Evolutionary conservation across 2,329 filamentous ascomycete species (phyloP), one percentile per base, ranked within the genome.

Genomic region (Balansia obtecta): DNA sequence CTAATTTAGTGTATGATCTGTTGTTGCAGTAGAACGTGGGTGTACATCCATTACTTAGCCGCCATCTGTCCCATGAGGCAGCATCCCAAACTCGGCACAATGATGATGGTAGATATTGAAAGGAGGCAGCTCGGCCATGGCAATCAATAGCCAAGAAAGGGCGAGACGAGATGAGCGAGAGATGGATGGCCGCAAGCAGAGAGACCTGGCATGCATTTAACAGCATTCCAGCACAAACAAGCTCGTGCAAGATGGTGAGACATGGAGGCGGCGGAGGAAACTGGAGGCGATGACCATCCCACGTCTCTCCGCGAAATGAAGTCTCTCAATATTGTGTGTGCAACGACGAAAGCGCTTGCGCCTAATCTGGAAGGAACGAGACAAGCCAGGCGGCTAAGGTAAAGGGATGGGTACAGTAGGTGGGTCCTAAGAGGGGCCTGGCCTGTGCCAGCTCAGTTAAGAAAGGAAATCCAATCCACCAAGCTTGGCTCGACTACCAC

Each of bases 191-290:
- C 33, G 8, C 34, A 7, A 47, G 38, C 27, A n/a, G 37, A 34
- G 37, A 34, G 20, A 50, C 16, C 52, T 52, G 55, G 55, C 48
- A 56, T 54, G 53, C 51, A 54, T 46, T 46, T 38, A 39, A 16
- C 16, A 34, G 40, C 50, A 56, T 55, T 55, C 55, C 55, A 50
- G 49, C 12, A 12, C 18, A 37, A 53, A 50, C 37, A 50, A 49
- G 49, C 48, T 52, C 46, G 16, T 41, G 49, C 22, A 38, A n/a
- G 22, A 49, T 46, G 39, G 48, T 54, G 55, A 56, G 55, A 55
- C 55, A 54, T 18, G 40, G 40, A 33, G 34, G 45, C 15, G 41
- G 22, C 20, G 47, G 18, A 42, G 40, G 40, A 27, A 42, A 45
- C 33, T 30, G 18, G 37, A 47, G 32, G 30, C 3, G 16, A 20